phyloP scores from a whole-genome alignment of 768 basidiomycete species.

The Phlebiopsis flavidoalba region DNA sequence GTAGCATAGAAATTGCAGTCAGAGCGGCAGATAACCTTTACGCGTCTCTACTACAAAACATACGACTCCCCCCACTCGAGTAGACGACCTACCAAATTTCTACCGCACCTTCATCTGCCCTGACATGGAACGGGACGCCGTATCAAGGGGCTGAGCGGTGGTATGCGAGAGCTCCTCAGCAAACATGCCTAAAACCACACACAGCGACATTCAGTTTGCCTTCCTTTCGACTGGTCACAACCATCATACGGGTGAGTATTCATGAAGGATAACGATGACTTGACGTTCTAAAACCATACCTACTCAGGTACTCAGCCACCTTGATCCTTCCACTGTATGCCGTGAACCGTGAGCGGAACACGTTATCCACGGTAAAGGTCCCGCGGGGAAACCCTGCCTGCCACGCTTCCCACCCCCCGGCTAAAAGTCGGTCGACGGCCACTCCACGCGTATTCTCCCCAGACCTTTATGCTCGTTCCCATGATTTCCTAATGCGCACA shows the following conservation, averaged over 20 bases:
- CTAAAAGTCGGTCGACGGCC: constrained; percentile 61
- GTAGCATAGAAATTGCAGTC: constrained; percentile 80
- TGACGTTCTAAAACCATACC: too few species aligned
- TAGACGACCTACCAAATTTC: constrained; percentile 73
- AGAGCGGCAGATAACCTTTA: constrained; percentile 81
- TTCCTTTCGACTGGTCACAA: constrained; percentile 88
- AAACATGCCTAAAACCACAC: constrained; percentile 77
- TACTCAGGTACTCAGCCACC: too few species aligned
- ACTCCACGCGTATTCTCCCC: constrained; percentile 82
- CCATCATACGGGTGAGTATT: constrained; percentile 69
- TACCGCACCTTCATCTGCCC: constrained; percentile 70
- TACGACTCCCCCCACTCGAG: constrained; percentile 79
- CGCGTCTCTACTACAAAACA: constrained; percentile 74
- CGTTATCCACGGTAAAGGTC: constrained; percentile 64
- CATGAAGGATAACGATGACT: too few species aligned
- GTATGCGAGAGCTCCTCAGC: constrained; percentile 58
- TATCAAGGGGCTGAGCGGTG: constrained; percentile 69
- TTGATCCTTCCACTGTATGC: constrained; percentile 41
- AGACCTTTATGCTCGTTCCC: constrained; percentile 82
- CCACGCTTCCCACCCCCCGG: too few species aligned
- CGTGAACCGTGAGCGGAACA: constrained; percentile 79
- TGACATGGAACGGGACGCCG: constrained; percentile 85
- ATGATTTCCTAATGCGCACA: constrained; percentile 63
- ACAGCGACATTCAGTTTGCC: constrained; percentile 84
- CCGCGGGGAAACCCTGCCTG: constrained; percentile 52